phyloP scores from a whole-genome alignment of 2,329 filamentous ascomycete genomes.

The Graphiopsis chlorocephala region DNA sequence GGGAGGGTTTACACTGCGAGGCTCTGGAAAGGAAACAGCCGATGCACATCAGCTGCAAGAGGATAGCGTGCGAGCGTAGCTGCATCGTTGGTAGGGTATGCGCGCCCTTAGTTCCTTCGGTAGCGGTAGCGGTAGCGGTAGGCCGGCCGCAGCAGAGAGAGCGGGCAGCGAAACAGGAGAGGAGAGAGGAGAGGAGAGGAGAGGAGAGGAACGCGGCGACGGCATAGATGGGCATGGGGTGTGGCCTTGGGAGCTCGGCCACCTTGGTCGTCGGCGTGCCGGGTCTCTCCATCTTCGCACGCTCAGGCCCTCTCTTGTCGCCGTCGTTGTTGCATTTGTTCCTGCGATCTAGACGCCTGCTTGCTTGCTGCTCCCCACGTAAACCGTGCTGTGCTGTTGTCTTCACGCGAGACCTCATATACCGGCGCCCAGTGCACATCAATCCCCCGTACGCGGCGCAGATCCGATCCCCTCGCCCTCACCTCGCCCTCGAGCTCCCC shows the following conservation, averaged over 20 bases:
- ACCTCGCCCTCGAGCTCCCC: background rate
- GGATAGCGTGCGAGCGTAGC: background rate
- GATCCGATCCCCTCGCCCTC: background rate
- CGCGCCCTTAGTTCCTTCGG: background rate
- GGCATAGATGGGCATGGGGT: too few species aligned
- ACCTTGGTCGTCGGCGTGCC: background rate
- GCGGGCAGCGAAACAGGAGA: background rate
- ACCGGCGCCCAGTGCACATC: background rate
- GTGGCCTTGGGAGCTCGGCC: too few species aligned
- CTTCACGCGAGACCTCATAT: conserved; percentile 7
- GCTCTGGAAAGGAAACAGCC: background rate
- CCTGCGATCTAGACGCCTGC: conserved; percentile 4
- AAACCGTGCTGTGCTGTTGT: background rate
- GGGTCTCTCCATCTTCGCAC: conserved; percentile 3
- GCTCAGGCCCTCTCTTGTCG: background rate
- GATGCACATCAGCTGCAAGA: background rate
- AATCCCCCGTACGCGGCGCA: background rate
- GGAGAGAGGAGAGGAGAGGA: background rate
- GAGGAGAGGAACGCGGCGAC: background rate
- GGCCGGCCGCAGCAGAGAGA: background rate
- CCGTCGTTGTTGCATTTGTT: conserved; percentile 1
- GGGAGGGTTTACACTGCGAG: background rate
- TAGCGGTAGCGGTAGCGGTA: too few species aligned
- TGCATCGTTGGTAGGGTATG: background rate
- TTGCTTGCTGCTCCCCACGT: background rate